These are phyloP conservation scores for Elsinoe ampelina DNA, from an alignment of 2,329 filamentous ascomycete genomes.

Conservation along the genomic window DNA sequence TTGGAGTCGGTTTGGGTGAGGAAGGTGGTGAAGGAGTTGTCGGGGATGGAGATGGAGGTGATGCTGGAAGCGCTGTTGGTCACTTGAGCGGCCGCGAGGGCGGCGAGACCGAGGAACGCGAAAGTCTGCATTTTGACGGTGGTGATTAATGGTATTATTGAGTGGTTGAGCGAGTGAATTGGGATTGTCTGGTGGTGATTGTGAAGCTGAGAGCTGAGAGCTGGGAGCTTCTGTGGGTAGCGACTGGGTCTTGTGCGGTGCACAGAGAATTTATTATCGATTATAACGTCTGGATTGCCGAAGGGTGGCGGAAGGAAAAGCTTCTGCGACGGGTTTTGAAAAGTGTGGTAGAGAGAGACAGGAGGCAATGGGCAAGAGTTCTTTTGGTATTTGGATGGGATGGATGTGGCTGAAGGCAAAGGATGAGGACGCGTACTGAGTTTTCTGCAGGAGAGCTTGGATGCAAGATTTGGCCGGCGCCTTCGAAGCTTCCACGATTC, in stretches of 20 bases:
- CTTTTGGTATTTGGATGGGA: background rate
- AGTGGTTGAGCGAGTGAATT: background rate
- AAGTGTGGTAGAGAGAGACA: constrained; percentile 9
- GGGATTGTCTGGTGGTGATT: background rate
- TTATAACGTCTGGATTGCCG: constrained; percentile 1
- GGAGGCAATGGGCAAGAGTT: constrained; percentile 1
- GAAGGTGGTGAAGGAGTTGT: constrained; percentile 37
- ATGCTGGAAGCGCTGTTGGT: constrained; percentile 15
- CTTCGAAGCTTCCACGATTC: background rate
- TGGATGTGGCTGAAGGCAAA: constrained; percentile 8
- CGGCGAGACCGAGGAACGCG: constrained; percentile 6
- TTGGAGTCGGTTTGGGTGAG: constrained; percentile 40
- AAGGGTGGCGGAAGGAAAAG: background rate
- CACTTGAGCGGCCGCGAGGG: constrained; percentile 5
- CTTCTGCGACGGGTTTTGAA: constrained; percentile 6
- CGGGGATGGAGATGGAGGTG: constrained; percentile 19
- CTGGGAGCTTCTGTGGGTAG: background rate
- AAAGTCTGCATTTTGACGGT: constrained; percentile 3
- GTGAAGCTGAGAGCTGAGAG: background rate
- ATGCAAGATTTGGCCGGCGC: background rate
- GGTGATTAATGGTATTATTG: background rate
- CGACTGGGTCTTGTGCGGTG: constrained; percentile 1
- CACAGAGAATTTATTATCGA: constrained; percentile 12
- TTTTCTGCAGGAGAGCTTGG: background rate
- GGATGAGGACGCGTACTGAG: background rate